Base-by-base conservation (phyloP, 1,284 basidiomycete species). In the Trichosporon sp. region DNA sequence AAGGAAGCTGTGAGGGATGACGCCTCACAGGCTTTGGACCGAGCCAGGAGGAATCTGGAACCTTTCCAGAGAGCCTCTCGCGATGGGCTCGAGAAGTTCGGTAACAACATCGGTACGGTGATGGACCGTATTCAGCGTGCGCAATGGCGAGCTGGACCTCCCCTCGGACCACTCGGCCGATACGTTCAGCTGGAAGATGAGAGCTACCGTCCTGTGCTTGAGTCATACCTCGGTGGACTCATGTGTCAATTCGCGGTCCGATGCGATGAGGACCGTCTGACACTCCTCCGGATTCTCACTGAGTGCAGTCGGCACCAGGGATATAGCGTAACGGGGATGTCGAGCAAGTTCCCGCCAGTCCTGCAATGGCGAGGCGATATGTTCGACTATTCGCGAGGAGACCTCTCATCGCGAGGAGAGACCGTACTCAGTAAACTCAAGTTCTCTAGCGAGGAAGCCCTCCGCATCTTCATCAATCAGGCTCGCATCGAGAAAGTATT, bases 361-460 rank as follows among this genome's bases (percentile, higher is more conserved):
- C n/a, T 64, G 27, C 56, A 60, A 21, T 60, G 56, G 56, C 25
- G 56, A 66, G 88, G 86, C 32, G 93, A 96, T 77, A 69, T 90
- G 27, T 94, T 93, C 77, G 91, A 95, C 76, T 95, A 87, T 75
- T 86, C 86, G 56, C 70, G 75, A 1, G 90, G 92, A 65, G 79
- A 83, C 70, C 60, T 75, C 89, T 93, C 79, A 89, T 90, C 21
- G 85, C 87, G 27, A 73, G 82, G 90, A 65, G 81, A 88, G 11
- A 98, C 95, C 2, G 87, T 96, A 31, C 85, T 96, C 32, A 90
- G 93, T 25, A 91, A 90, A n/a, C 86, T 98, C 5, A 89, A 92
- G 32, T 86, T 96, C 74, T 86, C 88, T 15, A 85, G 96, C 74
- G 87, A 87, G 58, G 89, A 89, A 68, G 91, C 95, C 2, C 85